A percentile compares a stretch with the other conserved stretches of the same genome.
These are phyloP conservation scores for Geosiphon pyriformis DNA, from an alignment of 192 early-diverging fungal species.

Conservation along the genomic window DNA sequence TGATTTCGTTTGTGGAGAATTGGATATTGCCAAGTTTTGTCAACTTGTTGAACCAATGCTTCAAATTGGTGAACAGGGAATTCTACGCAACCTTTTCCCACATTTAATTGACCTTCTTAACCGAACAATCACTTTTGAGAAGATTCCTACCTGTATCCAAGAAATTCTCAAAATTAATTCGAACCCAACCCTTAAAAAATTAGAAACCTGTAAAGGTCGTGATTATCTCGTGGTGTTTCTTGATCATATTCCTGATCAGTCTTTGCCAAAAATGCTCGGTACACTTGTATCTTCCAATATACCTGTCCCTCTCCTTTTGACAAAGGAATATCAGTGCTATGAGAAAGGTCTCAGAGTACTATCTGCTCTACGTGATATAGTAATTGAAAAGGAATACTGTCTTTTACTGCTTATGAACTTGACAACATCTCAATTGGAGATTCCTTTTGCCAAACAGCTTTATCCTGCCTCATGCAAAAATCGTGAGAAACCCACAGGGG, in stretches of 20 bases:
- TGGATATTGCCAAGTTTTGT: not conserved
- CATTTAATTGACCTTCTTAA: not conserved
- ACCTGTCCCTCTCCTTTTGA: slow-evolving; percentile 7
- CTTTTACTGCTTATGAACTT: not conserved
- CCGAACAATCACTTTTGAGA: not conserved
- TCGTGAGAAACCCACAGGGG: not conserved
- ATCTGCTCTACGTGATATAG: not conserved
- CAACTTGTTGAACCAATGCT: not conserved
- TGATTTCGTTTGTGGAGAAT: slow-evolving; percentile 3
- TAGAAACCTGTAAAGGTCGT: not conserved
- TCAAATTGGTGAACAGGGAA: not conserved
- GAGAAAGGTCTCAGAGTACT: not conserved
- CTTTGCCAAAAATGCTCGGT: not conserved
- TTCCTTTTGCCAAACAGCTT: not conserved
- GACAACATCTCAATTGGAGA: not conserved
- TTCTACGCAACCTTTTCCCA: slow-evolving; percentile 6
- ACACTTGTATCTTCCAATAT: not conserved
- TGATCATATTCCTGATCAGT: not conserved
- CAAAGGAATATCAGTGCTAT: not conserved
- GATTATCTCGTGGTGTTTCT: slow-evolving; percentile 4
- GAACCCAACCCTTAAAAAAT: not conserved
- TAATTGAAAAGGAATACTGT: not conserved
- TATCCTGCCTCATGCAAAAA: not conserved
- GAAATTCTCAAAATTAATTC: not conserved
- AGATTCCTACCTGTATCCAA: not conserved